Evolutionary conservation across 2,329 filamentous ascomycete species (phyloP).

Genomic region (Cladophialophora bantiana): DNA sequence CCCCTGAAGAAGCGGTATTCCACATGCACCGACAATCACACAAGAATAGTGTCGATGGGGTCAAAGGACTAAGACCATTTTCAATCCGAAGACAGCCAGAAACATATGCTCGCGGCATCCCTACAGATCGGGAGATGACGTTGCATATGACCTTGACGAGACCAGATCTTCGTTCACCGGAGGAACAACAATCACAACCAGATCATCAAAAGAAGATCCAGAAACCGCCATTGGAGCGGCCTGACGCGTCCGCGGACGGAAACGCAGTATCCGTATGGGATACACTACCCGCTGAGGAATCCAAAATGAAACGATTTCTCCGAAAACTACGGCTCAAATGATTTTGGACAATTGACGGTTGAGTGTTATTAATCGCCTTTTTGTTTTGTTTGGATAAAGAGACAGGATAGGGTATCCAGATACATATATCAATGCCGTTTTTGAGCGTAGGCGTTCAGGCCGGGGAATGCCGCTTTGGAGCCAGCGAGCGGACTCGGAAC

Average conservation of each 20-base stretch:
- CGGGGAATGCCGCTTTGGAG: conserved; percentile 2
- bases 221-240: conserved; percentile 63
- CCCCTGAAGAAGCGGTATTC: conserved; percentile 40
- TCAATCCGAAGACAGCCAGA: conserved; percentile 42
- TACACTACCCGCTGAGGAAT: conserved; percentile 49
- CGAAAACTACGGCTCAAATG: conserved; percentile 47
- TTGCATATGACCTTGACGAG: conserved; percentile 93
- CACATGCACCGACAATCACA: conserved; percentile 31
- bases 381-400: conserved; percentile 10
- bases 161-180: conserved; percentile 74
- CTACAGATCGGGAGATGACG: conserved; percentile 85
- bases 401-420: neutral
- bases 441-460: conserved; percentile 34
- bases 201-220: conserved; percentile 68
- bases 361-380: conserved; percentile 8
- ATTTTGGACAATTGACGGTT: neutral
- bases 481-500: neutral
- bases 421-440: conserved; percentile 9
- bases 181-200: conserved; percentile 67
- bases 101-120: conserved; percentile 58
- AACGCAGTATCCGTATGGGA: conserved; percentile 53
- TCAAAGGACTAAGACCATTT: conserved; percentile 23
- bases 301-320: conserved; percentile 54
- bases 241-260: conserved; percentile 57
- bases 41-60: conserved; percentile 31